Conservation (phyloP, 2,329 filamentous ascomycete genomes). For the Fusarium citri region DNA sequence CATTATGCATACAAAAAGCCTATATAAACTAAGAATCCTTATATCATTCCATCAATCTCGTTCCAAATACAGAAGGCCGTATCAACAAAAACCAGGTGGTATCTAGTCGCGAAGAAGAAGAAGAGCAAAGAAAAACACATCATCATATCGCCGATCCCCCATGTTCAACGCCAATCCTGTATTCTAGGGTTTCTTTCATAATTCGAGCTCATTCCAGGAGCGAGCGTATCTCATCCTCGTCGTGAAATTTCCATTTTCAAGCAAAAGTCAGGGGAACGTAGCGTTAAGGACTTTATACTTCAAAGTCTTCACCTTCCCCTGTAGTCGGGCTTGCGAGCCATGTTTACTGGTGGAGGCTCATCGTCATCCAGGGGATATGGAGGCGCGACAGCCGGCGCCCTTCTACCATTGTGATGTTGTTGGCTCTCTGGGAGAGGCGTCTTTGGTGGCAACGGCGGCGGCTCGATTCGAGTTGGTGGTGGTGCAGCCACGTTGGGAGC, state of each 20-base stretch:
- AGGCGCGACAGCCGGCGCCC: conserved; percentile 58
- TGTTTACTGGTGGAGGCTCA: conserved; percentile 85
- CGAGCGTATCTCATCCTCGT: not conserved
- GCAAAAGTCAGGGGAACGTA: not conserved
- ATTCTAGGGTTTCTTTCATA: conserved; percentile 8
- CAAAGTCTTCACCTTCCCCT: conserved; percentile 54
- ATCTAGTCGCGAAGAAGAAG: conserved; percentile 40
- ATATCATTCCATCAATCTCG: conserved; percentile 9
- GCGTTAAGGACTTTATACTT: not conserved
- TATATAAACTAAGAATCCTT: conserved; percentile 6
- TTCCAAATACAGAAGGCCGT: conserved; percentile 19
- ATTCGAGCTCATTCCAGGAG: not conserved
- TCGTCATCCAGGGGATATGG: conserved; percentile 87
- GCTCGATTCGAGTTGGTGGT: conserved; percentile 60
- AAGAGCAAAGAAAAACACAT: conserved; percentile 15
- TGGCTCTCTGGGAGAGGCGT: conserved; percentile 73
- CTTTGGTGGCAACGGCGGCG: conserved; percentile 82
- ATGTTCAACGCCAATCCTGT: conserved; percentile 26
- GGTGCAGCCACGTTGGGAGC: conserved; percentile 49
- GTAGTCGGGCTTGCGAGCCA: conserved; percentile 85
- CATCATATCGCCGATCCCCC: conserved; percentile 14
- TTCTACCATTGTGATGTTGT: conserved; percentile 42
- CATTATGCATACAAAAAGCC: conserved; percentile 9
- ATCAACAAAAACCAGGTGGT: conserved; percentile 39
- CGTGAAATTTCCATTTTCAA: not conserved